These are phyloP conservation scores for Helianthus annuus DNA, from an alignment of 129 eudicot genomes.

Conservation along the genomic window HanXRQr2.0-SUNRISE NC_035440.2:24794283-24794782, in stretches of 20 bases:
- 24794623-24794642: slow-evolving; percentile 88
- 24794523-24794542: slow-evolving; percentile 85
- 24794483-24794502: slow-evolving; percentile 86
- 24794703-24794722: slow-evolving; percentile 88
- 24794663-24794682: slow-evolving; percentile 90
- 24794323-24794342: slow-evolving; percentile 75
- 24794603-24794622: slow-evolving; percentile 90
- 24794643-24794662: slow-evolving; percentile 96
- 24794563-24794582: slow-evolving; percentile 77
- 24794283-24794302: slow-evolving; percentile 88
- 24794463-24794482: slow-evolving; percentile 95
- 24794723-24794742: slow-evolving; percentile 95
- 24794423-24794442: slow-evolving; percentile 92
- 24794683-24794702: slow-evolving; percentile 94
- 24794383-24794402: slow-evolving; percentile 95
- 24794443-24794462: slow-evolving; percentile 94
- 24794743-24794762: slow-evolving; percentile 90
- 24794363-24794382: slow-evolving; percentile 71
- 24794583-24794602: slow-evolving; percentile 89
- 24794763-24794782: slow-evolving; percentile 94
- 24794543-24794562: slow-evolving; percentile 91
- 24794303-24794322: slow-evolving; percentile 80
- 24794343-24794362: slow-evolving; percentile 60
- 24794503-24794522: slow-evolving; percentile 67
- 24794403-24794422: slow-evolving; percentile 94